Base-by-base conservation (phyloP, 2,329 filamentous ascomycete species). In the Apiospora sp. region DNA sequence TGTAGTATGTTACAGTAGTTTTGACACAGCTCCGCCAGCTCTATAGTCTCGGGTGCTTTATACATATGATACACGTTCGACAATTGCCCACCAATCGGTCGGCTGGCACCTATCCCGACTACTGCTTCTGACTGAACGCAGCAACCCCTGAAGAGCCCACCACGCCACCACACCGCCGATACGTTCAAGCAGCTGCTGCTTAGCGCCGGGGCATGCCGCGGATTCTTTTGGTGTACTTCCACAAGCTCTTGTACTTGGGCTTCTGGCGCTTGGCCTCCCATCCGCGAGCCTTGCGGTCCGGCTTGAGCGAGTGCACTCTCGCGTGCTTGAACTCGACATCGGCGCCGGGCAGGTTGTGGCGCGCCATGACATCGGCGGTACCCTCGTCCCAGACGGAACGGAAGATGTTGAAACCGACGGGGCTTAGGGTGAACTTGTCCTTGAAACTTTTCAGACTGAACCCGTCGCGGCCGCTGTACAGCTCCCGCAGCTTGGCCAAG, bases 341-440 rank as follows among this genome's bases (percentile, higher is more conserved):
- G 73, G 91, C 91, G 68, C 94, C 94, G 41, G 90, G 88, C 74
- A 97, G 74, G 97, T 87, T 73, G 90, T 91, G 77, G 93, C 89
- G 78, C 93, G 89, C 87, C 96, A 99, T 98, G 75, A 99, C 94
- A 69, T 86, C 91, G n/a, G 90, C 91, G 71, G 94, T 99, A 78
- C 89, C 90, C 73, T 96, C 93, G 82, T 99, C 96, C 94, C 95
- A 98, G 76, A 93, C 86, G 73, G 91, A 92, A 76, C 96, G 91
- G 91, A 98, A 99, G 78, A 99, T 85, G 80, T 91, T 94, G 78
- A 94, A 93, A 61, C 95, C 95, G 73, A 98, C 91, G 10, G 95
- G 90, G 73, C 86, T 88, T 74, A 96, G 85, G 72, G 86, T 83
- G 81, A 94, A 90, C 80, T 91, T 92, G 80, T 91, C 89, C 76